Evolutionary conservation across 768 basidiomycete genomes (phyloP).

Genomic region (Tulasnella sp.): DNA sequence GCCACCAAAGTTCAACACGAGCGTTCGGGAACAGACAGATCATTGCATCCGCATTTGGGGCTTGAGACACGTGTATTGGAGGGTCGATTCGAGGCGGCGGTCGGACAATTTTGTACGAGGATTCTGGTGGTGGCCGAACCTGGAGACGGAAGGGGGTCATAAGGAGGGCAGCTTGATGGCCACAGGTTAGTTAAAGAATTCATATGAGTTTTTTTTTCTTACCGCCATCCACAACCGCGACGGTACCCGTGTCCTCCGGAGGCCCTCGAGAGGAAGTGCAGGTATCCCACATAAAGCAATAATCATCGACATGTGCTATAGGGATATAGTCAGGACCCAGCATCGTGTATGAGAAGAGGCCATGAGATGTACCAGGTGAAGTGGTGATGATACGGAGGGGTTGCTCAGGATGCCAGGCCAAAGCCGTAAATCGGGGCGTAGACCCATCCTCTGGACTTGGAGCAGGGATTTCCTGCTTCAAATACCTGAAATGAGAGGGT

Average conservation of each 20-base stretch:
- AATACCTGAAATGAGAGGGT: constrained; percentile 54
- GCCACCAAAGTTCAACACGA: constrained; percentile 60
- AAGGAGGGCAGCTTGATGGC: constrained; percentile 57
- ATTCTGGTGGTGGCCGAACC: constrained; percentile 99
- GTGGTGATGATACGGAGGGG: constrained; percentile 61
- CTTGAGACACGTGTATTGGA: constrained; percentile 67
- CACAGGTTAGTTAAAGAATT: neutral
- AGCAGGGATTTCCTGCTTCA: constrained; percentile 80
- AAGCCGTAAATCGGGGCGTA: constrained; percentile 59
- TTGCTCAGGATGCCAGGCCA: constrained; percentile 86
- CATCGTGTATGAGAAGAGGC: constrained; percentile 4
- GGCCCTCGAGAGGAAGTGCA: constrained; percentile 53
- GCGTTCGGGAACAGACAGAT: constrained; percentile 71
- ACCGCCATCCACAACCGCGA: constrained; percentile 89
- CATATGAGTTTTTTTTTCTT: constrained; percentile 33
- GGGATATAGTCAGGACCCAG: constrained; percentile 21
- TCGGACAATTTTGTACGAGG: constrained; percentile 49
- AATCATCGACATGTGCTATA: constrained; percentile 49
- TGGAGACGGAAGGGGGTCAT: constrained; percentile 91
- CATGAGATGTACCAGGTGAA: constrained; percentile 50
- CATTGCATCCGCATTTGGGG: constrained; percentile 52
- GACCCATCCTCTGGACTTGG: constrained; percentile 35
- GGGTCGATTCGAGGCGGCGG: constrained; percentile 32
- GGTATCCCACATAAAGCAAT: constrained; percentile 75
- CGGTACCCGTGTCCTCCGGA: constrained; percentile 75